Evolutionary conservation across 129 eudicot genomes (phyloP).

Genomic region (Oenanthe sinensis): DNA sequence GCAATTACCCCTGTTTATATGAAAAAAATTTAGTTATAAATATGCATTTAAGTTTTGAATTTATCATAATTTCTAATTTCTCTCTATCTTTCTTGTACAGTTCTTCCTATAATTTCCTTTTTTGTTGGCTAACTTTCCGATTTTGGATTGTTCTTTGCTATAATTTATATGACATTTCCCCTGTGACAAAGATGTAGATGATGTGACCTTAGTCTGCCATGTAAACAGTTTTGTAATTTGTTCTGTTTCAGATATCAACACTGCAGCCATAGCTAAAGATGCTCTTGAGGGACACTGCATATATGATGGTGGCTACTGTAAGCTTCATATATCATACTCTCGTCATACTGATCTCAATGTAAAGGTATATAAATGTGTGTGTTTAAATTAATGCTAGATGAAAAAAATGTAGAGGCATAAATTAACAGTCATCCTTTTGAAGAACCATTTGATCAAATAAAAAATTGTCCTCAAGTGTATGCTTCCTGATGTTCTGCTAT

Average conservation of each 20-base stretch:
- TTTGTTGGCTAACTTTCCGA: background rate
- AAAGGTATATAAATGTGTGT: conserved; percentile 44
- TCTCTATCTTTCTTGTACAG: background rate
- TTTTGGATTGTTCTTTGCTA: background rate
- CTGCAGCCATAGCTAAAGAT: conserved; percentile 52
- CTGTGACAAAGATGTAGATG: background rate
- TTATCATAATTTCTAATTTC: background rate
- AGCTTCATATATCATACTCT: conserved; percentile 88
- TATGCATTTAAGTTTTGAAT: background rate
- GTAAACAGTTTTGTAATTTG: background rate
- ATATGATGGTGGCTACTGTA: conserved; percentile 88
- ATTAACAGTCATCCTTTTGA: conserved; percentile 15
- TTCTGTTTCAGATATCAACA: conserved; percentile 36
- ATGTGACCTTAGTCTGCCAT: background rate
- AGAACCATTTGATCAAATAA: conserved; percentile 14
- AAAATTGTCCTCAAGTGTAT: conserved; percentile 14
- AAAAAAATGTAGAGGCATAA: conserved; percentile 9
- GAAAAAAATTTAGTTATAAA: background rate
- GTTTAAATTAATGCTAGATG: conserved; percentile 21
- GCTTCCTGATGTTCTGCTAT: conserved; percentile 14
- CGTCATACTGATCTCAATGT: conserved; percentile 85
- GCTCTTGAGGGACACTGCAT: conserved; percentile 71
- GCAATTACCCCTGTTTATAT: background rate
- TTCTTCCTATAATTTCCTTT: background rate
- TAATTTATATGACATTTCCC: background rate